phyloP scores from a whole-genome alignment of 83 land plant species.

The Picea mariana region DNA sequence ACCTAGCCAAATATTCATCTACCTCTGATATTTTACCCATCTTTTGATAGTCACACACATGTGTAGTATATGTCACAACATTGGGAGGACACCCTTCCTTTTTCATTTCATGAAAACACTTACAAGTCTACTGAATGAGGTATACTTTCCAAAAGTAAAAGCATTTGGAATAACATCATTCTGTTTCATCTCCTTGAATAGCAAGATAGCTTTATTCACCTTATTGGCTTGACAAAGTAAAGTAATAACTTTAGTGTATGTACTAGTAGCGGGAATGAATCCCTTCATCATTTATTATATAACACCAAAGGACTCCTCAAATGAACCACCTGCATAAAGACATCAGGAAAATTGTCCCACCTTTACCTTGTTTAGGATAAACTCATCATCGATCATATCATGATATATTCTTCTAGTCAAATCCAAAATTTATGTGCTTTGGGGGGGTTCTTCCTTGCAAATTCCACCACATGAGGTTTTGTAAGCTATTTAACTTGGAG shows the following conservation, averaged over 20 bases:
- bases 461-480: slow-evolving; percentile 67
- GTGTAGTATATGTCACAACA: slow-evolving; percentile 77
- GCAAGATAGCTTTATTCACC: too few species aligned
- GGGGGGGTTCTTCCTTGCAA: slow-evolving; percentile 46
- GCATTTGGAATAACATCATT: too few species aligned
- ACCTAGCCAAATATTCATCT: slow-evolving; percentile 51
- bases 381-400: slow-evolving; percentile 58
- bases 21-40: slow-evolving; percentile 43
- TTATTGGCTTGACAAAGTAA: slow-evolving; percentile 15
- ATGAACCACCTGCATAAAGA: slow-evolving; percentile 54
- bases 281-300: slow-evolving; percentile 75
- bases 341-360: slow-evolving; percentile 45
- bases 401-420: slow-evolving; percentile 53
- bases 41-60: slow-evolving; percentile 66
- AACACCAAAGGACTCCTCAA: slow-evolving; percentile 57
- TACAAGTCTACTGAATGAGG: slow-evolving; percentile 59
- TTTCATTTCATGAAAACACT: slow-evolving; percentile 72
- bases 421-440: slow-evolving; percentile 27
- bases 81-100: slow-evolving; percentile 64
- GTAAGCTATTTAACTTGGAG: slow-evolving; percentile 59
- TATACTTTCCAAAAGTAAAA: slow-evolving; percentile 71
- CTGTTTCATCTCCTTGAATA: too few species aligned
- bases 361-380: slow-evolving; percentile 58
- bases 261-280: slow-evolving; percentile 61
- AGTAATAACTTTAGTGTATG: slow-evolving; percentile 82